Conservation (phyloP, 148 eudicot genomes). For the Vaccinium darrowii region DNA sequence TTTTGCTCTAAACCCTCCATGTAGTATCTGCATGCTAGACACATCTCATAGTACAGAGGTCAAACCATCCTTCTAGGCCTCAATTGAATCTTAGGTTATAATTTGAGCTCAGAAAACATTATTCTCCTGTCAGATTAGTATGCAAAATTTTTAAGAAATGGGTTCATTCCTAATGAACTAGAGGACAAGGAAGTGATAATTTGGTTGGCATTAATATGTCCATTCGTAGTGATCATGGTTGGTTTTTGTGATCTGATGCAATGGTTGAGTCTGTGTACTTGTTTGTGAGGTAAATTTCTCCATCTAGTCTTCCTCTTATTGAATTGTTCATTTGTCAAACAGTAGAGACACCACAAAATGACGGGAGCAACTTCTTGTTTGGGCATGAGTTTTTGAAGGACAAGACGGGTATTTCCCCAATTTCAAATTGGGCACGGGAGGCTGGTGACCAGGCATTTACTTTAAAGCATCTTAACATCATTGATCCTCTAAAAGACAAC, state of each 20-base stretch:
- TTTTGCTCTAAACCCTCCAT: not conserved
- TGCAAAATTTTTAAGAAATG: not conserved
- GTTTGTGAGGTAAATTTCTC: not conserved
- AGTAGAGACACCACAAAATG: conserved; percentile 29
- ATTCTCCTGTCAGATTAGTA: not conserved
- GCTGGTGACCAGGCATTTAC: conserved; percentile 22
- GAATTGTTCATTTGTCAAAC: conserved; percentile 1
- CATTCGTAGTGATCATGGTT: not conserved
- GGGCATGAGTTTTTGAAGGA: conserved; percentile 25
- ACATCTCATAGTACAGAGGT: not conserved
- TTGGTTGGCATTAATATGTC: not conserved
- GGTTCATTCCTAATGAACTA: not conserved
- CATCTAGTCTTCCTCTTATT: not conserved
- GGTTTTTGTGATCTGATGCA: not conserved
- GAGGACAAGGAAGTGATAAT: not conserved
- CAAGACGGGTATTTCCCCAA: conserved; percentile 19
- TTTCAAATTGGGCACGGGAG: conserved; percentile 6
- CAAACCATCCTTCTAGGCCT: not conserved
- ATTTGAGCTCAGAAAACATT: not conserved
- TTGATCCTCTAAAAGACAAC: conserved; percentile 53
- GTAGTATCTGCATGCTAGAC: not conserved
- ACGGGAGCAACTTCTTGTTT: conserved; percentile 27
- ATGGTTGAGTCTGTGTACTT: not conserved
- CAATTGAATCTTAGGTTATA: not conserved
- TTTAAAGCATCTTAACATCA: conserved; percentile 41